Evolutionary conservation across 805 yeast genomes (phyloP).

Genomic region (Kregervanrija delftensis): DNA sequence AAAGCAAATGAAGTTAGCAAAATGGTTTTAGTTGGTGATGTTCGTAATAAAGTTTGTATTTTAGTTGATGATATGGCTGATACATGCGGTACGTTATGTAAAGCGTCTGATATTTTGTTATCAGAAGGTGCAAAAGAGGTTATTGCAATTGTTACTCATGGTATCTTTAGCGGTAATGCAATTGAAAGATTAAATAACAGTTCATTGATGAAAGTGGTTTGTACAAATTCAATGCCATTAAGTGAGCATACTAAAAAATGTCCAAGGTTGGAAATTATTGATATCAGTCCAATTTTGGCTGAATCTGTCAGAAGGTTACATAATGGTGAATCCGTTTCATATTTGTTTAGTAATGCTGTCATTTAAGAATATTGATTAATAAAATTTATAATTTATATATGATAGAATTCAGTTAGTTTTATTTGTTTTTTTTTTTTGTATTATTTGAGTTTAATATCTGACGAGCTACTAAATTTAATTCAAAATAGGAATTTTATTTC

Average conservation of each 20-base stretch:
- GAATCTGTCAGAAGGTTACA: conserved; percentile 81
- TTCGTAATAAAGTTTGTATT: conserved; percentile 64
- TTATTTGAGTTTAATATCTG: too few species aligned
- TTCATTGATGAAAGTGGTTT: conserved; percentile 60
- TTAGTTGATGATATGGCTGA: conserved; percentile 89
- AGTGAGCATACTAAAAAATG: conserved; percentile 53
- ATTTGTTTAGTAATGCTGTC: conserved; percentile 59
- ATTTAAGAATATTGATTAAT: neutral
- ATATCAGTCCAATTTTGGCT: conserved; percentile 67
- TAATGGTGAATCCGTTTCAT: conserved; percentile 81
- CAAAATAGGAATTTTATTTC: too few species aligned
- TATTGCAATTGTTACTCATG: conserved; percentile 79
- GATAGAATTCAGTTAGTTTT: too few species aligned
- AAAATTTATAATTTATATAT: conserved; percentile 13
- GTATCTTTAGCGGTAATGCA: conserved; percentile 71
- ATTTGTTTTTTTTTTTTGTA: too few species aligned
- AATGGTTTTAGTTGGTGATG: conserved; percentile 86
- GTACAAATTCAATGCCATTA: conserved; percentile 77
- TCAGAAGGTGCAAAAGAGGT: conserved; percentile 66
- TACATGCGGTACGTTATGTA: conserved; percentile 80
- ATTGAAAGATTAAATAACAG: conserved; percentile 63
- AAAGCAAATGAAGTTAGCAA: conserved; percentile 77
- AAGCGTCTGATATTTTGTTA: conserved; percentile 70
- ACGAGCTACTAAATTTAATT: too few species aligned
- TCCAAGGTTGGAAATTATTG: conserved; percentile 61